phyloP scores from a whole-genome alignment of 495 filamentous ascomycete genomes.

The Evansstolkia leycettana region DNA sequence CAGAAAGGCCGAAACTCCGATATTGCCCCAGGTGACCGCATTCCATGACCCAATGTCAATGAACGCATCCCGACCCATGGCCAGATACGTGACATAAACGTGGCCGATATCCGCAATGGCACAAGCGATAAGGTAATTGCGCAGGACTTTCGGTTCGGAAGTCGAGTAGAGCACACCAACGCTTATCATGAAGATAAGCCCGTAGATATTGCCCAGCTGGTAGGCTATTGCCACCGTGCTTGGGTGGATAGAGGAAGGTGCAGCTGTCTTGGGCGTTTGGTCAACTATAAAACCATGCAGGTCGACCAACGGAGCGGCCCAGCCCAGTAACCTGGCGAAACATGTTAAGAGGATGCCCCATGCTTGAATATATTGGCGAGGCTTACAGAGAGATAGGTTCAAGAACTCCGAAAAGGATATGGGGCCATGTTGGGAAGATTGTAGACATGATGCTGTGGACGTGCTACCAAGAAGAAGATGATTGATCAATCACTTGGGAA shows the following conservation, averaged over 20 bases:
- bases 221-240: conserved; percentile 39
- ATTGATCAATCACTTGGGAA: too few relatives aligned
- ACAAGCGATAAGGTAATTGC: conserved; percentile 54
- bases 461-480: too few relatives aligned
- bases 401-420: conserved; percentile 36
- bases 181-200: conserved; percentile 49
- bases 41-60: conserved; percentile 51
- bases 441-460: conserved; percentile 26
- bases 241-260: conserved; percentile 18
- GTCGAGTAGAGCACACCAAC: conserved; percentile 48
- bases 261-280: conserved; percentile 37
- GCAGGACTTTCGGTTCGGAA: conserved; percentile 49
- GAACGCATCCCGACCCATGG: conserved; percentile 42
- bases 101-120: conserved; percentile 59
- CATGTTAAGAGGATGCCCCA: conserved; percentile 2
- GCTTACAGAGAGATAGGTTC: conserved; percentile 59
- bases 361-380: conserved; percentile 1
- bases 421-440: conserved; percentile 30
- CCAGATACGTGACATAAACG: conserved; percentile 47
- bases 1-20: conserved; percentile 46
- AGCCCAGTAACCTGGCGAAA: conserved; percentile 40
- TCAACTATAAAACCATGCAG: conserved; percentile 46
- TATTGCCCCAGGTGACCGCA: conserved; percentile 59
- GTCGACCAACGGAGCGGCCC: conserved; percentile 38
- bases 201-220: conserved; percentile 58